Base-by-base conservation (phyloP, 495 filamentous ascomycete genomes). In the Aspergillus hancockii region DNA sequence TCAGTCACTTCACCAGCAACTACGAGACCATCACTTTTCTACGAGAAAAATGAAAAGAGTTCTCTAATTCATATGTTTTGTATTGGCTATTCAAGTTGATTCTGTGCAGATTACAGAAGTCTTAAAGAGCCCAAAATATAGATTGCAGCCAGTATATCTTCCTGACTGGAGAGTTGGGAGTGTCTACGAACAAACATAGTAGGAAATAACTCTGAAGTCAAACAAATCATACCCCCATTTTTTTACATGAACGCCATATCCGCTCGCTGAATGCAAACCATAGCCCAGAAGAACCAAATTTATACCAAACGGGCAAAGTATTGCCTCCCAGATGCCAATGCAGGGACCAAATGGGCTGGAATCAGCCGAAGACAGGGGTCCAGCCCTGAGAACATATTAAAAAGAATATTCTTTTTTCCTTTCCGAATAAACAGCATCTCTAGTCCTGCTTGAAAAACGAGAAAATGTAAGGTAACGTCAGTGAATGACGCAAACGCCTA, bases 301-400 rank as follows among this genome's bases (percentile, higher is more conserved):
- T 45, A 63, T 58, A 57, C 59, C 55, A 59, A 64, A 60, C 57
- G 40, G 55, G 58, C 55, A 54, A 65, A 65, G 61, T 64, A 61
- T 64, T 68, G 66, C 72, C 63, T 55, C 65, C 71, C 61, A 63
- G 64, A 71, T 69, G 63, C 67, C 65, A 68, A 58, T 61, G 57
- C 57, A 63, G 54, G 58, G 45, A 61, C 36, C 53, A 59, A 34
- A 18, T 25, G 18, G 70, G 65, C 63, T 63, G 63, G 63, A 67
- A 65, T 59, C 54, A 58, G 65, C 61, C 60, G 62, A 55, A 69
- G 59, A 67, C 62, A 69, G 65, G 71, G 72, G 70, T 75, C 73
- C 74, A 76, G 73, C 74, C 74, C 74, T 71, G 62, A 60, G 66
- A 65, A 62, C 63, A 58, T 58, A 64, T 71, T 59, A 54, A 58